A percentile compares a stretch with the other conserved stretches of the same genome.
phyloP scores from a whole-genome alignment of 106 monocot species.

The Apostasia ramifera region DNA sequence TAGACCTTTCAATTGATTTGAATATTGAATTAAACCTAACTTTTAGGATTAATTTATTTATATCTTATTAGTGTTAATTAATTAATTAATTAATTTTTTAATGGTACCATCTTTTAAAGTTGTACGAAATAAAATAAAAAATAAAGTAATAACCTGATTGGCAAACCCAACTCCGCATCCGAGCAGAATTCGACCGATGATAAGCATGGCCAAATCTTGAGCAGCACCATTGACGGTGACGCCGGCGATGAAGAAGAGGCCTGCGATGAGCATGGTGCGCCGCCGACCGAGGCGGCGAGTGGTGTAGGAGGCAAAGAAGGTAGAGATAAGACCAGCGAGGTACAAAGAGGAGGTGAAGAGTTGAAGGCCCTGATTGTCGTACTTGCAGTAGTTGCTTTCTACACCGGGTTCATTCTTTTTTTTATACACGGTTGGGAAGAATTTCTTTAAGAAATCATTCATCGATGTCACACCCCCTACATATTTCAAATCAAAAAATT shows the following conservation, averaged over 20 bases:
- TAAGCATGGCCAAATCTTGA: slow-evolving; percentile 54
- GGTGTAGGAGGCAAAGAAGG: slow-evolving; percentile 40
- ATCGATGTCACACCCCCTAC: slow-evolving; percentile 27
- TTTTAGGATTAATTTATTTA: too few species aligned
- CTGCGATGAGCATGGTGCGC: slow-evolving; percentile 61
- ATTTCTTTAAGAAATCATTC: slow-evolving; percentile 23
- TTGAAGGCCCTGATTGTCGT: slow-evolving; percentile 76
- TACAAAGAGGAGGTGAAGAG: slow-evolving; percentile 52
- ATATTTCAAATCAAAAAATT: background rate
- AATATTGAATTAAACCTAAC: too few species aligned
- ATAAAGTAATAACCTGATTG: slow-evolving; percentile 34
- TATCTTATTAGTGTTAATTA: too few species aligned
- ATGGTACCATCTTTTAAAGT: background rate
- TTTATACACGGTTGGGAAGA: slow-evolving; percentile 18
- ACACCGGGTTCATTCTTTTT: background rate
- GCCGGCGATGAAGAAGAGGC: slow-evolving; percentile 46
- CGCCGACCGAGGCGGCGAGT: slow-evolving; percentile 44
- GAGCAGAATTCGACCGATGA: slow-evolving; percentile 52
- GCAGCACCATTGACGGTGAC: slow-evolving; percentile 49
- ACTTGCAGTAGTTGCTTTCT: slow-evolving; percentile 94
- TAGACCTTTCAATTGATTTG: too few species aligned
- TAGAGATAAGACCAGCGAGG: slow-evolving; percentile 41
- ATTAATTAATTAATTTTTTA: too few species aligned
- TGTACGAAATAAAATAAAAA: background rate
- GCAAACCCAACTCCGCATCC: slow-evolving; percentile 65